Conservation (phyloP, 208 protist species). For the Endotrypanum monterogeii region DNA sequence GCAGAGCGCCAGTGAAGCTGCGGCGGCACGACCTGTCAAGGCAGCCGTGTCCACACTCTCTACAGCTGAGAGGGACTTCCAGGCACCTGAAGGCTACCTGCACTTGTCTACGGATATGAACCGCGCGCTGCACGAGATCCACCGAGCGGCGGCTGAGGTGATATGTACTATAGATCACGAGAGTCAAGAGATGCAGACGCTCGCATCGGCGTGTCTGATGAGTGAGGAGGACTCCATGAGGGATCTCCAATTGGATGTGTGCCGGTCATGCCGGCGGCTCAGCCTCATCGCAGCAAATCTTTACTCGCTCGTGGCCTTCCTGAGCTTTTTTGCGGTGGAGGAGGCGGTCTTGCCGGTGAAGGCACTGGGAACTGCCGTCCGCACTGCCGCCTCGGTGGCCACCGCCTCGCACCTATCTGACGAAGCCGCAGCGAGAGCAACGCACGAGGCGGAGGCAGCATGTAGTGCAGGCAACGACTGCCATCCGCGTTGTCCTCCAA, state of each 20-base stretch:
- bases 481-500: no score
- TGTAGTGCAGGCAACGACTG: not conserved
- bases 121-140: slow-evolving; percentile 24
- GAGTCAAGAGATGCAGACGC: slow-evolving; percentile 4
- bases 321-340: slow-evolving; percentile 33
- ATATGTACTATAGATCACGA: slow-evolving; percentile 1
- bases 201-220: slow-evolving; percentile 4
- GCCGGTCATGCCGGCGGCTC: slow-evolving; percentile 11
- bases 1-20: not conserved
- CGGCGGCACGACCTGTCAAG: not conserved
- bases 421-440: not conserved
- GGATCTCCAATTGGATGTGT: not conserved
- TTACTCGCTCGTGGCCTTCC: slow-evolving; percentile 28
- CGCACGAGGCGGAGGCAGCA: not conserved
- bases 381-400: not conserved
- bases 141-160: slow-evolving; percentile 20
- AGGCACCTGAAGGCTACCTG: not conserved
- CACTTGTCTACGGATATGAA: slow-evolving; percentile 15
- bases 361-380: not conserved
- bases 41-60: not conserved
- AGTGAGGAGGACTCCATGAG: not conserved
- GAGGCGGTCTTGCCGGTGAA: not conserved
- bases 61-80: not conserved
- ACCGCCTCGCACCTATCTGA: not conserved
- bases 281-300: slow-evolving; percentile 25